phyloP scores from a whole-genome alignment of 805 yeast species.

The Brettanomyces nanus region DNA sequence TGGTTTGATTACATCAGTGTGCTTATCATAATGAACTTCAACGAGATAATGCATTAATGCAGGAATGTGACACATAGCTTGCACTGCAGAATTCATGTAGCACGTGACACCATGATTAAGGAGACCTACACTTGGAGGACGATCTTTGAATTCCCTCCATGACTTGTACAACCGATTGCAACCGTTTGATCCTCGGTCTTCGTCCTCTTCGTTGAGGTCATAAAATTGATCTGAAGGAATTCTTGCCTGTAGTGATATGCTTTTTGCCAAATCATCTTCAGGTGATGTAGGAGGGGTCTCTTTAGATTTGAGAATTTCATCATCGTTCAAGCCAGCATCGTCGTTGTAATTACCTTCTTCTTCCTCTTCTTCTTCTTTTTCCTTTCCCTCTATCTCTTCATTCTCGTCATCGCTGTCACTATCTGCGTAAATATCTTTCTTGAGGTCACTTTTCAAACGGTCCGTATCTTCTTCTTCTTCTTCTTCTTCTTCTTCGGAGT shows the following conservation, averaged over 20 bases:
- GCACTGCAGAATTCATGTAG: conserved; percentile 92
- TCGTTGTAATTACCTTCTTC: conserved; percentile 13
- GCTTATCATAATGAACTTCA: conserved; percentile 49
- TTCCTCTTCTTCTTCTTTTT: conserved; percentile 18
- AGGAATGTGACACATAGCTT: conserved; percentile 83
- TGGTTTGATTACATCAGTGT: conserved; percentile 35
- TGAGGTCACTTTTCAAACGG: conserved; percentile 21
- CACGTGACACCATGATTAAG: conserved; percentile 93
- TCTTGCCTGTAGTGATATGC: conserved; percentile 10
- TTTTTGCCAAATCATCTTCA: conserved; percentile 18
- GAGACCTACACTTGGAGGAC: conserved; percentile 62
- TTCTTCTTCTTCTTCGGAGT: conserved; percentile 3
- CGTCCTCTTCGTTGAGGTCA: conserved; percentile 45
- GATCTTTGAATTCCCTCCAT: conserved; percentile 49
- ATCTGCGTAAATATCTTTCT: conserved; percentile 25
- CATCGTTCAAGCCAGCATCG: conserved; percentile 11
- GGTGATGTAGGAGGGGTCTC: conserved; percentile 30
- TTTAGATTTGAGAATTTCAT: conserved; percentile 5
- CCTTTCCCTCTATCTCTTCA: conserved; percentile 10
- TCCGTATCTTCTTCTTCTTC: conserved; percentile 3
- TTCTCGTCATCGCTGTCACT: neutral
- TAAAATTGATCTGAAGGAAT: conserved; percentile 36
- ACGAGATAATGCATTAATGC: conserved; percentile 77
- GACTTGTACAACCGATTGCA: conserved; percentile 57
- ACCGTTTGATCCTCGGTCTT: conserved; percentile 58